Evolutionary conservation across 2,329 filamentous ascomycete genomes (phyloP), one percentile per base, ranked within the genome.

Genomic region (Colletotrichum sp.): DNA sequence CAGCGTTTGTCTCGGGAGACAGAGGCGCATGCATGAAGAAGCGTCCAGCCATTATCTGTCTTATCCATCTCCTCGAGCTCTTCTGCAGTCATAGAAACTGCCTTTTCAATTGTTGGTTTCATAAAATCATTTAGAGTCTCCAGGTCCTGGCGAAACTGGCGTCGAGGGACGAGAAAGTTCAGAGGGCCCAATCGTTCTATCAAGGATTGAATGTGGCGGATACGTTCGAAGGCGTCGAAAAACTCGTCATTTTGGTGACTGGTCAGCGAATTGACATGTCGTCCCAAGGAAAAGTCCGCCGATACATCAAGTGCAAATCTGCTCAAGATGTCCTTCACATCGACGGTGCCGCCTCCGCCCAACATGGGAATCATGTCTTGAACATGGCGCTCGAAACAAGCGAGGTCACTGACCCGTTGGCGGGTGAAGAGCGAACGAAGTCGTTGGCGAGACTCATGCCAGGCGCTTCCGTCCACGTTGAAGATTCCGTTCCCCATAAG

Each of bases 11-110:
- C 86, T 13, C 93, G 90, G 0, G 94, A 96, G 82, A 92, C 93
- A n/a, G 88, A 88, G 18, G n/a, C 88, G 88, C 24, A 93, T 93
- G 93, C 93, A 81, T 96, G 93, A n/a, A 96, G 88, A 84, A 96
- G 95, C 1, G 93, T 95, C 79, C 94, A 94, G 64, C 88, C 88
- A 43, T 66, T 32, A 3, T 66, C 61, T 26, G 15, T 60, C 79
- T 89, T 87, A 79, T 93, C 92, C 79, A 93, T 92, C 78, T 93
- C 90, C 74, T 94, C 91, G 2, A 95, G 88, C 80, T 95, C 94
- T 10, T 89, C 88, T 0, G 88, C 87, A 58, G 55, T 26, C 24
- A 58, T 26, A 5, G 55, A 58, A 0, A 91, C 89, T 0, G 93
- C 90, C 55, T 91, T 88, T 71, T 93, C 89, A 78, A 96, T 94